phyloP scores from a whole-genome alignment of 208 protist species.

The Tritrichomonas musculus region DNA sequence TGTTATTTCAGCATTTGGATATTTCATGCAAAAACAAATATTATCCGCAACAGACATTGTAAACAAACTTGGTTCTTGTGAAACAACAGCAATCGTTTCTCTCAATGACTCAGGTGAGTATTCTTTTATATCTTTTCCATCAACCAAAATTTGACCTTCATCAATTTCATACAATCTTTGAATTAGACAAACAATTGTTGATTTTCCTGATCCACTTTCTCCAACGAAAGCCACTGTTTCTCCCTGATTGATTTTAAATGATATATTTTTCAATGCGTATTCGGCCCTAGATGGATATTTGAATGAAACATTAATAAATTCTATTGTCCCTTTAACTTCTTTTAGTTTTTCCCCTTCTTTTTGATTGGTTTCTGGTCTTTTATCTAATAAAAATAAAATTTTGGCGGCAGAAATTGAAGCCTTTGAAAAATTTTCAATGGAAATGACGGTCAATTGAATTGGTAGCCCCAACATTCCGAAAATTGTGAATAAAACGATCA shows the following conservation, averaged over 20 bases:
- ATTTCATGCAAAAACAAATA: slow-evolving; percentile 43
- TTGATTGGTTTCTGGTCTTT: not conserved
- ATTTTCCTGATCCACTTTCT: not conserved
- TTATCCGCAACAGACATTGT: slow-evolving; percentile 51
- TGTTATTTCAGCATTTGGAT: slow-evolving; percentile 38
- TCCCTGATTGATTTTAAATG: not conserved
- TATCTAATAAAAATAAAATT: not conserved
- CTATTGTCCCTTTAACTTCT: not conserved
- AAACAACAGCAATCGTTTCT: not conserved
- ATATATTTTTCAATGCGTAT: not conserved
- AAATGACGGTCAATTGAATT: not conserved
- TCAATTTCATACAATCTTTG: not conserved
- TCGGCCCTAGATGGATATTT: not conserved
- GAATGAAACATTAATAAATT: not conserved
- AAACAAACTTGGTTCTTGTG: slow-evolving; percentile 53
- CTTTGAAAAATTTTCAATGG: not conserved
- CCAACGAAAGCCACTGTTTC: slow-evolving; percentile 26
- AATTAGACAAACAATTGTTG: not conserved
- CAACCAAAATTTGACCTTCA: too few species aligned
- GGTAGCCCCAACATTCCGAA: not conserved
- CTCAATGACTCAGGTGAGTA: not conserved
- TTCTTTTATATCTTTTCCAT: not conserved
- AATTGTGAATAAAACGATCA: not conserved
- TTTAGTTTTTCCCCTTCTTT: not conserved
- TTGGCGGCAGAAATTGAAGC: not conserved